These are phyloP conservation scores for Trichoderma endophyticum DNA, from an alignment of 2,329 filamentous ascomycete species.

Conservation along the genomic window DNA sequence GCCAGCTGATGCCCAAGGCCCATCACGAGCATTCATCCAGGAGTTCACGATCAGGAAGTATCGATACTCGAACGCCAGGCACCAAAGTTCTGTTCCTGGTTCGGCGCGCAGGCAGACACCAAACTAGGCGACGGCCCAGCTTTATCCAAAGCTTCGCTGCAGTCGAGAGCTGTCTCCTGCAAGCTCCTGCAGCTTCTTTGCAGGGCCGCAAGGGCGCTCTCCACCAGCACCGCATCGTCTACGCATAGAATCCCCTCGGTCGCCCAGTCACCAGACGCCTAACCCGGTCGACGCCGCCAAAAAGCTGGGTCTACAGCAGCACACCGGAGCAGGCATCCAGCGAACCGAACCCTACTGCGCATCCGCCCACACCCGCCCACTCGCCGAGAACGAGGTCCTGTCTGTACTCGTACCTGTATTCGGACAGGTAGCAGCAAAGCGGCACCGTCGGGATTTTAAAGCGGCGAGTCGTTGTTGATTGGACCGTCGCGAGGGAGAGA, in stretches of 20 bases:
- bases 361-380: slow-evolving; percentile 11
- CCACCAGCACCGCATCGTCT: slow-evolving; percentile 9
- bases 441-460: slow-evolving; percentile 4
- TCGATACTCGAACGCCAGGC: neutral
- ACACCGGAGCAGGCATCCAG: slow-evolving; percentile 8
- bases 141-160: neutral
- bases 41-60: neutral
- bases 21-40: slow-evolving; percentile 8
- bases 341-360: slow-evolving; percentile 11
- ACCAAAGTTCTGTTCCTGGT: neutral
- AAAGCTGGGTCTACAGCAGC: slow-evolving; percentile 3
- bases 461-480: slow-evolving; percentile 2
- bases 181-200: slow-evolving; percentile 17
- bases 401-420: neutral
- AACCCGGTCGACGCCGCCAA: slow-evolving; percentile 1
- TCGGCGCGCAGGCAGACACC: neutral
- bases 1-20: slow-evolving; percentile 14
- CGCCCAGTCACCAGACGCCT: slow-evolving; percentile 3
- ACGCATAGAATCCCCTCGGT: neutral
- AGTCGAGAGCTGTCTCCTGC: slow-evolving; percentile 5
- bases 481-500: neutral
- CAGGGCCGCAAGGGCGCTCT: slow-evolving; percentile 10
- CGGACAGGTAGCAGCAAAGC: neutral
- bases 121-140: neutral
- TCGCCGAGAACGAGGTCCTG: neutral